phyloP scores from a whole-genome alignment of 805 yeast species.

The Candida boleticola region DNA sequence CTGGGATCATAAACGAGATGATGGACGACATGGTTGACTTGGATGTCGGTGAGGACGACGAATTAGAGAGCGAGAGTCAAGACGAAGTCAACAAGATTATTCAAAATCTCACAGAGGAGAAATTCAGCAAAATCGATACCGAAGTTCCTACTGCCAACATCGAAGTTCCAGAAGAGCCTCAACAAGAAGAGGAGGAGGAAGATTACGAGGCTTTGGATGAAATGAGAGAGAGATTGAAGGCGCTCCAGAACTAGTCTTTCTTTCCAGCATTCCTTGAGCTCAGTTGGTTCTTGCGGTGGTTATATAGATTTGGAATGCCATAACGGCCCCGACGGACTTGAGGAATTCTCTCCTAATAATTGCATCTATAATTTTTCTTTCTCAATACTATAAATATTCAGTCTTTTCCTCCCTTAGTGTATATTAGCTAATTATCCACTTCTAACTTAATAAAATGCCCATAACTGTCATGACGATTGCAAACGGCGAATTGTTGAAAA shows the following conservation, averaged over 20 bases:
- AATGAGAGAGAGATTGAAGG: constrained; percentile 87
- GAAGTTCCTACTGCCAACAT: constrained; percentile 32
- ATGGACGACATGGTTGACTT: constrained; percentile 83
- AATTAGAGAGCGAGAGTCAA: constrained; percentile 63
- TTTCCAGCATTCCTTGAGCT: too few species aligned
- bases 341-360: too few species aligned
- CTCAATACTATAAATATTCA: too few species aligned
- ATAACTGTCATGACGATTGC: too few species aligned
- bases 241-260: constrained; percentile 57
- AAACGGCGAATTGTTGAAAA: too few species aligned
- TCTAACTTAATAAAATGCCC: too few species aligned
- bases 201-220: constrained; percentile 74
- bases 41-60: constrained; percentile 57
- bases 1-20: constrained; percentile 92
- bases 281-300: too few species aligned
- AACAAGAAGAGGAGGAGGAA: constrained; percentile 46
- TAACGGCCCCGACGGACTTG: too few species aligned
- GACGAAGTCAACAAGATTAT: constrained; percentile 63
- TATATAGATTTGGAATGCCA: too few species aligned
- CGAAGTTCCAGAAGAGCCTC: constrained; percentile 16
- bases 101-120: constrained; percentile 37
- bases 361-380: too few species aligned
- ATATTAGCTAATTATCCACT: too few species aligned
- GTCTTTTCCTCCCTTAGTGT: too few species aligned
- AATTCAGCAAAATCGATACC: constrained; percentile 32